These are phyloP conservation scores for Phytophthora boehmeriae DNA, from an alignment of 352 stramenopile genomes.

Conservation along the genomic window DNA sequence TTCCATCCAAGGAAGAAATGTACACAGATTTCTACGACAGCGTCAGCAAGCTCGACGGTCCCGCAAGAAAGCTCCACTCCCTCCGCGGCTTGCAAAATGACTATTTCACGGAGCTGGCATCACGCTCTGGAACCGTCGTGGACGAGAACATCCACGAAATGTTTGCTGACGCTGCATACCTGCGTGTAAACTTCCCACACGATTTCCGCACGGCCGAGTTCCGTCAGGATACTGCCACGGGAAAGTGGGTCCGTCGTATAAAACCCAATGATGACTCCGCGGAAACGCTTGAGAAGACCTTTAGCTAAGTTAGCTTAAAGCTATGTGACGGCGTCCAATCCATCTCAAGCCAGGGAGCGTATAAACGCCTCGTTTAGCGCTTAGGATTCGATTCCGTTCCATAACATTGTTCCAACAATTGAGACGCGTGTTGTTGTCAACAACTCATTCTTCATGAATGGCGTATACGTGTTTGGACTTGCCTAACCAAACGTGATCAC, in stretches of 20 bases:
- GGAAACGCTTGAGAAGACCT: slow-evolving; percentile 28
- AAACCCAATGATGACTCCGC: slow-evolving; percentile 12
- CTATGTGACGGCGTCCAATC: too few species aligned
- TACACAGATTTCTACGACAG: slow-evolving; percentile 54
- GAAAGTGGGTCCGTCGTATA: slow-evolving; percentile 43
- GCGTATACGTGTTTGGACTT: not conserved
- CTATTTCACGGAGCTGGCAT: slow-evolving; percentile 48
- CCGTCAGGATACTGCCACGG: slow-evolving; percentile 36
- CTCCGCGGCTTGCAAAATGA: slow-evolving; percentile 43
- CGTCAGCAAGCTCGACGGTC: slow-evolving; percentile 38
- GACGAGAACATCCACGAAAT: slow-evolving; percentile 58
- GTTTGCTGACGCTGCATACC: slow-evolving; percentile 57
- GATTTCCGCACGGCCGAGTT: slow-evolving; percentile 70
- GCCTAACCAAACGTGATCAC: not conserved
- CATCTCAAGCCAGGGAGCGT: too few species aligned
- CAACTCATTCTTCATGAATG: not conserved
- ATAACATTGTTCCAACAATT: not conserved
- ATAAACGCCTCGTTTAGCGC: too few species aligned
- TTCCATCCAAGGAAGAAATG: slow-evolving; percentile 69
- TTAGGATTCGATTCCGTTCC: too few species aligned
- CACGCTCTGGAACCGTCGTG: slow-evolving; percentile 35
- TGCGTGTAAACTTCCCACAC: slow-evolving; percentile 61
- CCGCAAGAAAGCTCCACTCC: slow-evolving; percentile 62
- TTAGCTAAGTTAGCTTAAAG: slow-evolving; percentile 8
- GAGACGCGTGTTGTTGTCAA: not conserved